Base-by-base conservation (phyloP, 306 rosid genomes). In the Pyrus bretschneideri region DNA sequence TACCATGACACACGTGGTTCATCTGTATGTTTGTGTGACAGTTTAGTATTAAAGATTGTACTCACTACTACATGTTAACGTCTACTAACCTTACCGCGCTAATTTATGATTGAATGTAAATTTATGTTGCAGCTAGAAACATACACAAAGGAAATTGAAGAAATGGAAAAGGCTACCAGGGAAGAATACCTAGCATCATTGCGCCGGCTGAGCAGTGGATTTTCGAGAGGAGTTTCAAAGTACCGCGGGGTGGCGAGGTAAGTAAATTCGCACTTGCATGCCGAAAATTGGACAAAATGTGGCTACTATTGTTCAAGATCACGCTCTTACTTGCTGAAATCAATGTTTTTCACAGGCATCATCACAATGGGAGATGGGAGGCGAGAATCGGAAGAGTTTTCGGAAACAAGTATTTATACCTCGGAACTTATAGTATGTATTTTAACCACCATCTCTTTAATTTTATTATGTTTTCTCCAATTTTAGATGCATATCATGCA, bases 301-400 rank as follows among this genome's bases (percentile, higher is more conserved):
- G 2, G 55, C 21, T 15, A 5, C 1, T 3, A 2, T 15, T 51
- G 55, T 0, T 49, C 19, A 0, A 4, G 54, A 49, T 14, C 54
- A 4, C 19, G 21, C 1, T 4, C 19, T 15, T 49, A 4, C 2
- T 49, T 49, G 8, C 19, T 51, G 21, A 15, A 51, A 2, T 51
- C 21, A 2, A 51, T 17, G 55, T 61, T 64, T 63, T 21, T 18
- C 11, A 9, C 57, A 82, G 99, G 78, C 99, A 96, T 86, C 99
- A 96, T 67, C 98, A 95, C 55, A 95, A 95, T 30, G 98, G 98
- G 0, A 85, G 99, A 15, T 96, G 99, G 99, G 99, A 96, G 83
- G 99, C 99, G n/a, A 82, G 99, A 54, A 92, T 96, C 73, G 99
- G 99, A 78, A 82, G 97, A 74, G 97, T 92, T 0, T 71, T 85